Evolutionary conservation across 768 basidiomycete species (phyloP), one percentile per base, ranked within the genome.

Genomic region (Hygrocybe coccinea): DNA sequence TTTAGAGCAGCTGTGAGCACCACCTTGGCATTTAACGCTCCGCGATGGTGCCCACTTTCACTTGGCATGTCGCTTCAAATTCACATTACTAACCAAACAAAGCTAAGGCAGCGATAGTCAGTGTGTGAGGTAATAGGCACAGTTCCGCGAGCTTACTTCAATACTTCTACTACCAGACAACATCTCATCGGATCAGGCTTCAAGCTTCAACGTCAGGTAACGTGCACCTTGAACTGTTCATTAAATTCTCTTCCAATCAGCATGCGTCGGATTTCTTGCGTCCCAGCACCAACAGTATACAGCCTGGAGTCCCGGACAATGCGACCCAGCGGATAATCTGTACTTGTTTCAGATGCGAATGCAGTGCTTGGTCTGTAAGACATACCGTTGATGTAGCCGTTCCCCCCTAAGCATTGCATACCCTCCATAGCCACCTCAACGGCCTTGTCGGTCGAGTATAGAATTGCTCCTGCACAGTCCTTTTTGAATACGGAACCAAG

Each of bases 281-380:
- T 94, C 15, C 95, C 95, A n/a, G 95, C 95, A 24, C 95, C 95
- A 56, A 97, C 93, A 22, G 90, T 85, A 68, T 97, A 97, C 41
- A 97, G 71, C 60, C 91, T 76, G 14, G 94, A 80, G 66, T 97
- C 95, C 47, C 94, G 81, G 44, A 97, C 73, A 61, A 94, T 82
- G 33, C 95, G 85, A 14, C 92, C 94, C 62, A 86, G 81, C 3
- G 92, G 90, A 63, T 95, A 97, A 60, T 97, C 94, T 94, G 62
- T 29, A 25, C 47, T 47, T 34, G 34, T 19, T 44, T 36, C 50
- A 41, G 52, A 7, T 41, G 33, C 24, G 50, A 58, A 57, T 55
- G 55, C 48, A 10, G 6, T 14, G 21, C 12, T 36, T 7, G 52
- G 19, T 6, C n/a, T 33, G 29, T 5, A 55, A 24, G 37, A 41